Percentiles rank a stretch among this genome's conserved stretches.
These are phyloP conservation scores for Fusarium temperatum DNA, from an alignment of 2,329 filamentous ascomycete genomes.

Conservation along the genomic window DNA sequence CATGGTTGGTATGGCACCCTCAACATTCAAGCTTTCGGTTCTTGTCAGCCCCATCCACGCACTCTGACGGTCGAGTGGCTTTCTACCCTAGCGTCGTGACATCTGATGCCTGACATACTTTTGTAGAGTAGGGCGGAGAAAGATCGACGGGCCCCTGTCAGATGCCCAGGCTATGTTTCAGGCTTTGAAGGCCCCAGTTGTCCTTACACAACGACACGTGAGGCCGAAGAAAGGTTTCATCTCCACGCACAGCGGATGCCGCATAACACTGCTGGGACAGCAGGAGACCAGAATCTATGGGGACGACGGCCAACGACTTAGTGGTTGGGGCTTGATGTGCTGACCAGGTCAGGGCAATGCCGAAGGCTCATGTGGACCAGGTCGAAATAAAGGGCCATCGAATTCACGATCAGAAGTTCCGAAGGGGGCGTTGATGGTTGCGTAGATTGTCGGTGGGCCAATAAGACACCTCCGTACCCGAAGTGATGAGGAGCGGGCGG, in stretches of 20 bases:
- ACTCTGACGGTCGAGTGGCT: conserved; percentile 34
- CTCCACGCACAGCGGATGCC: conserved; percentile 39
- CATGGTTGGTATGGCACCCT: conserved; percentile 24
- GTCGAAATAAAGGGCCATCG: conserved; percentile 28
- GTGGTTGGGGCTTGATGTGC: conserved; percentile 19
- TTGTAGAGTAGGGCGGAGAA: conserved; percentile 29
- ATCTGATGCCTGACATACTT: conserved; percentile 21
- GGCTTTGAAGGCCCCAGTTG: conserved; percentile 23
- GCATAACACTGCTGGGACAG: conserved; percentile 34
- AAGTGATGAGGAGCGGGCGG: conserved; percentile 38
- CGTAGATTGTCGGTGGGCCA: conserved; percentile 37
- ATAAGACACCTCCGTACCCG: conserved; percentile 44
- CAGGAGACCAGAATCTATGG: conserved; percentile 27
- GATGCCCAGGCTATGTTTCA: conserved; percentile 39
- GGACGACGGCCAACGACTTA: conserved; percentile 21
- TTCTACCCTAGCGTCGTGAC: conserved; percentile 30
- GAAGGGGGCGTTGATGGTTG: conserved; percentile 31
- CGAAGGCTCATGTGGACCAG: conserved; percentile 27
- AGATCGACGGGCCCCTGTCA: conserved; percentile 35
- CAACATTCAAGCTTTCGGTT: conserved; percentile 35
- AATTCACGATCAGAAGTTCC: conserved; percentile 34
- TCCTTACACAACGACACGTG: conserved; percentile 42
- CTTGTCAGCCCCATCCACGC: conserved; percentile 31
- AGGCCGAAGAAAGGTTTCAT: conserved; percentile 42
- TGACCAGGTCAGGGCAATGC: conserved; percentile 24